Percentiles rank a stretch among this genome's conserved stretches.
phyloP scores from a whole-genome alignment of 495 filamentous ascomycete genomes.

The Saxophila tyrrhenica region DNA sequence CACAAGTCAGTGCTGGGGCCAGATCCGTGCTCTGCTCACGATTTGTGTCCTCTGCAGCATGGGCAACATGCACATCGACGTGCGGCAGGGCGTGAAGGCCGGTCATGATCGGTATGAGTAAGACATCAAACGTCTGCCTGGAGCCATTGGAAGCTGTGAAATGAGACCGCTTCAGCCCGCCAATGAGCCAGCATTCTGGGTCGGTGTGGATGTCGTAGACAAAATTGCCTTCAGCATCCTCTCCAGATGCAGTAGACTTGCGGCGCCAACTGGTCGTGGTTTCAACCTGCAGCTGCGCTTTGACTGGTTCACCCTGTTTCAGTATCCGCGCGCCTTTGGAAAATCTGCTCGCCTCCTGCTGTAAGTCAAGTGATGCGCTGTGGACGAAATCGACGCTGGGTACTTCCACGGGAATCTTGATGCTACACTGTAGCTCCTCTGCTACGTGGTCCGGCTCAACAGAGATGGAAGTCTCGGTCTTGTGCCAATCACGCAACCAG shows the following conservation, averaged over 20 bases:
- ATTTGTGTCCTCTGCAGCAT: constrained; percentile 28
- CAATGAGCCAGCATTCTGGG: constrained; percentile 70
- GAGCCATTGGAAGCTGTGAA: constrained; percentile 52
- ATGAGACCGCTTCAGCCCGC: constrained; percentile 65
- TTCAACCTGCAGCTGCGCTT: constrained; percentile 57
- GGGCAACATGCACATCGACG: constrained; percentile 53
- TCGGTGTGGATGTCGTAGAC: constrained; percentile 71
- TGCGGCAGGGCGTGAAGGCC: constrained; percentile 66
- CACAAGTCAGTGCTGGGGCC: constrained; percentile 42
- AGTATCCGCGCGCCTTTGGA: constrained; percentile 34
- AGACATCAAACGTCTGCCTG: constrained; percentile 42
- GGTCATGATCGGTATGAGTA: constrained; percentile 66
- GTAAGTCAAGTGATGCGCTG: constrained; percentile 61
- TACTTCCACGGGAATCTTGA: constrained; percentile 72
- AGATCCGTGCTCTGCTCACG: constrained; percentile 15
- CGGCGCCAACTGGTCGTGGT: constrained; percentile 74
- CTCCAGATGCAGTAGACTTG: neutral
- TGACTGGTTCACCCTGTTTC: constrained; percentile 56
- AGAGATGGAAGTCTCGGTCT: constrained; percentile 13
- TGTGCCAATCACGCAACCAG: constrained; percentile 30
- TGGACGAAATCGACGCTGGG: constrained; percentile 75
- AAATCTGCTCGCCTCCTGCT: constrained; percentile 19
- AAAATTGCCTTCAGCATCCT: constrained; percentile 47
- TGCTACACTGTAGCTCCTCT: constrained; percentile 25
- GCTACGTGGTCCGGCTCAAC: constrained; percentile 1